Percentiles rank a stretch among this genome's conserved stretches.
Evolutionary conservation across 371 early-diverging fungal genomes (phyloP).

Genomic region (Mortierella sp.): DNA sequence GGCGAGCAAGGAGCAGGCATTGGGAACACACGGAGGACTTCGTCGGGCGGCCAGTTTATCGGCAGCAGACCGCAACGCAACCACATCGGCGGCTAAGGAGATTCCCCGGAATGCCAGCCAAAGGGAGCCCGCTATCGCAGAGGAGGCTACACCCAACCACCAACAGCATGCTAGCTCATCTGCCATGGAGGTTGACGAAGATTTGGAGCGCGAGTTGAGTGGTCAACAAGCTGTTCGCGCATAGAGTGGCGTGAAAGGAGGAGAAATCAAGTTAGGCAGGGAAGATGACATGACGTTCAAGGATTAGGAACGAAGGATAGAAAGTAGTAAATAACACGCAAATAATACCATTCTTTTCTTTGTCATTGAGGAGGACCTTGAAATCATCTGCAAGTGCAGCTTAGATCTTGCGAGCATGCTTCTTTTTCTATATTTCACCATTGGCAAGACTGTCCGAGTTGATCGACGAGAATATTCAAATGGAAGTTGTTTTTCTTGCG

Average conservation of each 20-base stretch:
- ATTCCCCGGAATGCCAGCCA: conserved; percentile 39
- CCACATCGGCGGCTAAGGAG: conserved; percentile 40
- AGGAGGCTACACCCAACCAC: conserved; percentile 37
- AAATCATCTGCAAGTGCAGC: no score
- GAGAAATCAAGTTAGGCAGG: no score
- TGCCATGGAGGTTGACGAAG: conserved; percentile 71
- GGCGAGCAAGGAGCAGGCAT: conserved; percentile 56
- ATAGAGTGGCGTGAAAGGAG: neutral
- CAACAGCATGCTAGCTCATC: conserved; percentile 17
- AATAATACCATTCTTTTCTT: no score
- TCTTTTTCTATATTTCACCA: no score
- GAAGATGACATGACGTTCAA: no score
- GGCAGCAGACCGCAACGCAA: conserved; percentile 51
- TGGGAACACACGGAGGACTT: conserved; percentile 45
- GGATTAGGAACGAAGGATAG: no score
- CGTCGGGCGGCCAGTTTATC: conserved; percentile 51
- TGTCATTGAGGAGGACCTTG: no score
- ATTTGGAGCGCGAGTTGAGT: conserved; percentile 72
- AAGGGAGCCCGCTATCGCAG: conserved; percentile 46
- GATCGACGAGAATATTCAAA: no score
- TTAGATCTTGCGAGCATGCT: no score
- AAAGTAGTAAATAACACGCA: no score
- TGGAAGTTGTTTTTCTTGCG: no score
- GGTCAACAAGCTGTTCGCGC: conserved; percentile 46
- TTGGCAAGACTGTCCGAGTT: no score